Evolutionary conservation across 1,284 basidiomycete species (phyloP).

Genomic region (Chalciporus sp.): DNA sequence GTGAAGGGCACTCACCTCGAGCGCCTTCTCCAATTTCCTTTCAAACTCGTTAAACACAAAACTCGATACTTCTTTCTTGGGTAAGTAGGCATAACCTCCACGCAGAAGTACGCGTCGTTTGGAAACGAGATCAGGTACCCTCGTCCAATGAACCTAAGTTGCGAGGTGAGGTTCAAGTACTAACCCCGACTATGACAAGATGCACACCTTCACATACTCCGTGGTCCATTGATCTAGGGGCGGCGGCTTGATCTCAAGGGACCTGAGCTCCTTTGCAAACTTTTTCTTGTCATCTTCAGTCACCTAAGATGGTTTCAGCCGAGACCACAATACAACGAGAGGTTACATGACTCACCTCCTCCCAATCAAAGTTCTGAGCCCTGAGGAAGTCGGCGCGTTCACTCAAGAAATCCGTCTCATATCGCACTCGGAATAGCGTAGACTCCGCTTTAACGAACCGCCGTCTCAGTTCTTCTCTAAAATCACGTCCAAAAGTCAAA

Average conservation of each 20-base stretch:
- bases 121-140: conserved; percentile 91
- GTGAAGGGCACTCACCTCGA: conserved; percentile 62
- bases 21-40: conserved; percentile 69
- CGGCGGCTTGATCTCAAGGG: conserved; percentile 26
- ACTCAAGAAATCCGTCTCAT: conserved; percentile 63
- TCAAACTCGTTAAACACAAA: conserved; percentile 91
- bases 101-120: conserved; percentile 82
- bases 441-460: conserved; percentile 92
- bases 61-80: conserved; percentile 79
- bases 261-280: conserved; percentile 56
- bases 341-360: conserved; percentile 47
- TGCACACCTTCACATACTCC: conserved; percentile 69
- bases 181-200: background rate
- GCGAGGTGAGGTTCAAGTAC: background rate
- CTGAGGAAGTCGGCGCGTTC: conserved; percentile 78
- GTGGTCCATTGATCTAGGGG: conserved; percentile 1
- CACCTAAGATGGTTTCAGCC: conserved; percentile 48
- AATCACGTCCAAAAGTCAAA: background rate
- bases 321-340: background rate
- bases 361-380: conserved; percentile 82
- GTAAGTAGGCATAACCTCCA: conserved; percentile 90
- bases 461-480: conserved; percentile 86
- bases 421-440: conserved; percentile 84
- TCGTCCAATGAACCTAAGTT: conserved; percentile 75
- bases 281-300: conserved; percentile 57